These are phyloP conservation scores for Heliamphora ciliata DNA, from an alignment of 179 eudicot species.

Conservation along the genomic window DNA sequence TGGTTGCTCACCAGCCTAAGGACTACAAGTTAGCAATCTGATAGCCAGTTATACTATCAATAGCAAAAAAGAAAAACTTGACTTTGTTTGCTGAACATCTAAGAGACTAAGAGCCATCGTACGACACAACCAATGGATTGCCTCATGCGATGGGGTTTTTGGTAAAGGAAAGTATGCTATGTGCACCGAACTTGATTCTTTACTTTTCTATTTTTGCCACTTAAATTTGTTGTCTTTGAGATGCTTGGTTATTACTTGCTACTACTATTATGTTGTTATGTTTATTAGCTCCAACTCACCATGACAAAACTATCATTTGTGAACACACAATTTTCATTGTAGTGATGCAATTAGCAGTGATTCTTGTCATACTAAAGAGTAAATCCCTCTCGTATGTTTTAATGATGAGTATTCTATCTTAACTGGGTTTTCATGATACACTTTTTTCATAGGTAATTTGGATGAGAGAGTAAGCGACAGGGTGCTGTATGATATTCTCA, in stretches of 20 bases:
- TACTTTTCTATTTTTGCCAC: too few species aligned
- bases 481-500: constrained; percentile 83
- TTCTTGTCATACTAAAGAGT: neutral
- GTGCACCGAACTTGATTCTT: too few species aligned
- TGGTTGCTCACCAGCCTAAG: neutral
- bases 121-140: neutral
- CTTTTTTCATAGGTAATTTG: constrained; percentile 50
- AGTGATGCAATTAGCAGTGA: neutral
- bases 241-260: neutral
- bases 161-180: too few species aligned
- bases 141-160: neutral
- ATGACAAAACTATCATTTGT: neutral
- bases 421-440: neutral
- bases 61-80: neutral
- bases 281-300: neutral
- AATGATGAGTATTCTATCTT: constrained; percentile 4
- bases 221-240: too few species aligned
- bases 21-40: neutral
- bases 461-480: constrained; percentile 84
- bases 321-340: neutral
- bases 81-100: neutral
- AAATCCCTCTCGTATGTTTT: neutral
- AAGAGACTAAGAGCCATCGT: neutral
- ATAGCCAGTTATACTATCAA: neutral
- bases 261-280: too few species aligned